Evolutionary conservation across 2,329 filamentous ascomycete species (phyloP), one percentile per base, ranked within the genome.

Genomic region (Colletotrichum lindemuthianum): DNA sequence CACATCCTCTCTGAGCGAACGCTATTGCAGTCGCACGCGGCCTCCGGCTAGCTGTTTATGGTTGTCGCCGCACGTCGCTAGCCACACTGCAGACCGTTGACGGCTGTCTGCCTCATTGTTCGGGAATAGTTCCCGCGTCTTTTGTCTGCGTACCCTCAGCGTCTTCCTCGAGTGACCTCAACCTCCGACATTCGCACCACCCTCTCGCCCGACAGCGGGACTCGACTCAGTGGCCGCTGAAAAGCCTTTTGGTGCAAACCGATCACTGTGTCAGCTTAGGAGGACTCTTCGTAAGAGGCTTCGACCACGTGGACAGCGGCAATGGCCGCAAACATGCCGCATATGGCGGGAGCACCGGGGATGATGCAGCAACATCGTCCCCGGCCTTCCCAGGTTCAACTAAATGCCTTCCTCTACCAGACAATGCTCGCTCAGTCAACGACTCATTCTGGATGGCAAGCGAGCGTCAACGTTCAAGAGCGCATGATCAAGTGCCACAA

Each of bases 251-350:
- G 41, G 24, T 39, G 34, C 37, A 45, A 34, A 49, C 59, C 57
- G 63, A 53, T 59, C 66, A 59, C 54, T 24, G 49, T 15, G 37
- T 34, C 53, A 50, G n/a, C 16, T 41, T 51, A 45, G 37, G 36
- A 50, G 37, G 37, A 50, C 55, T 39, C 40, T 37, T 12, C 37
- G 58, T 33, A 56, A 51, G 44, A 47, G 44, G 61, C 50, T 58
- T 49, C 16, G 68, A 65, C 34, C 65, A 63, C 54, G 63, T 68
- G 57, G 55, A 64, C 66, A 69, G 81, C 81, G 79, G 82, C 82
- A 76, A 88, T 88, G 85, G 85, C 85, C 78, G 84, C 82, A 73
- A 87, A 86, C 70, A 83, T 87, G 77, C 82, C 82, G 74, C 84
- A 85, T 71, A 86, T 87, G 83, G 79, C 77, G 72, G 77, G 76